A percentile compares a stretch with the other conserved stretches of the same genome.
phyloP scores from a whole-genome alignment of 257 asterid species.

The Solanum stenotomum region DNA sequence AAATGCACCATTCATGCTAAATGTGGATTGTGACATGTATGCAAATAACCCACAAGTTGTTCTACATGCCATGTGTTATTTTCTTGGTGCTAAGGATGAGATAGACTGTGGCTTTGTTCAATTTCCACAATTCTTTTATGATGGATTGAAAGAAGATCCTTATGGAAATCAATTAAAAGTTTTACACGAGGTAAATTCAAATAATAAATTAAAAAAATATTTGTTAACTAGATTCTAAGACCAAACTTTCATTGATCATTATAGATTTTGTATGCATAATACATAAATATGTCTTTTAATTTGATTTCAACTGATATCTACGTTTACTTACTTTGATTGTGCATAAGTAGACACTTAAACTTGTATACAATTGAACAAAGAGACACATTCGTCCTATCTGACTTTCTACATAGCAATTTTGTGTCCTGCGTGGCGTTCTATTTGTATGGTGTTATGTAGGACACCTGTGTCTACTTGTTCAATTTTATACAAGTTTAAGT shows the following conservation, averaged over 20 bases:
- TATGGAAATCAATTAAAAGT: conserved; percentile 22
- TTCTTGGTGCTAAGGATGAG: conserved; percentile 19
- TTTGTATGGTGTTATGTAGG: too few relatives aligned
- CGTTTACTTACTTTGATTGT: too few relatives aligned
- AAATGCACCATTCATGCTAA: conserved; percentile 31
- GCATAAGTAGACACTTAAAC: too few relatives aligned
- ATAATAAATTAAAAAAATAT: neutral
- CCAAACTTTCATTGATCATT: neutral
- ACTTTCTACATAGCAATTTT: too few relatives aligned
- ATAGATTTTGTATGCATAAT: too few relatives aligned
- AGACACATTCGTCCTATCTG: too few relatives aligned
- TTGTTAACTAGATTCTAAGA: neutral
- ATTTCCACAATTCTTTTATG: conserved; percentile 25
- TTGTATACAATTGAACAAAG: too few relatives aligned
- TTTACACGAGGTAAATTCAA: neutral
- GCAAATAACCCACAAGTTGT: conserved; percentile 23
- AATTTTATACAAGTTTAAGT: too few relatives aligned
- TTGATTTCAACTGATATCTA: too few relatives aligned
- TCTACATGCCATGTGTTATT: conserved; percentile 28
- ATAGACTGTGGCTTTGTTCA: conserved; percentile 21
- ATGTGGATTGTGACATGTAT: conserved; percentile 34
- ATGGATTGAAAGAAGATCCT: conserved; percentile 26
- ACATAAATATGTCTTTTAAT: too few relatives aligned
- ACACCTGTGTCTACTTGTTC: too few relatives aligned
- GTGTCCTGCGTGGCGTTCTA: too few relatives aligned